Evolutionary conservation across 306 rosid species (phyloP).

Genomic region (Sicyos baderoa): DNA sequence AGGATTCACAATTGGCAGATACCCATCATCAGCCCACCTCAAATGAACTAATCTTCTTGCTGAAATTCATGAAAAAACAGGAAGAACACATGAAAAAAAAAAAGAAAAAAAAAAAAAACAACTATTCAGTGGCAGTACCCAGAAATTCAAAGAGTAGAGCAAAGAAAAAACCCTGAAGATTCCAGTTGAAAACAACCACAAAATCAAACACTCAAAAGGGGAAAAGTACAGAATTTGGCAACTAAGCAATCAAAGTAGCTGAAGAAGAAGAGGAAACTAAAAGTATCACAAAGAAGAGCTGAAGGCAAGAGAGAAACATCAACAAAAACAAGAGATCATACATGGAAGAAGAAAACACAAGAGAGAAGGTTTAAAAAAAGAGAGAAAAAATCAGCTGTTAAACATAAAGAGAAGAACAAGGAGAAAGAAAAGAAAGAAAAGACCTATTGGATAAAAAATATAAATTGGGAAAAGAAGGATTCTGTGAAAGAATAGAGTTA

Average conservation of each 20-base stretch:
- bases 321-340: background rate
- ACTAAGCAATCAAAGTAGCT: slow-evolving; percentile 5
- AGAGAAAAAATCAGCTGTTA: background rate
- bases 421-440: background rate
- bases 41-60: slow-evolving; percentile 27
- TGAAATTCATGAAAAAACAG: slow-evolving; percentile 19
- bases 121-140: slow-evolving; percentile 12
- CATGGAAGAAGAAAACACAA: background rate
- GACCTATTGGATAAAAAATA: slow-evolving; percentile 18
- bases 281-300: background rate
- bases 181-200: background rate
- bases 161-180: background rate
- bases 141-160: slow-evolving; percentile 21
- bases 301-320: background rate
- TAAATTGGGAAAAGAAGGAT: slow-evolving; percentile 21
- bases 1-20: slow-evolving; percentile 9
- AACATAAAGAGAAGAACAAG: slow-evolving; percentile 1
- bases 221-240: background rate
- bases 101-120: background rate
- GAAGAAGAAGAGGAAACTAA: background rate
- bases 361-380: background rate
- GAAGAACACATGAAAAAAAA: slow-evolving; percentile 21
- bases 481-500: slow-evolving; percentile 26
- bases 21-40: slow-evolving; percentile 30
- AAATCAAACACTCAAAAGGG: background rate